phyloP scores from a whole-genome alignment of 192 early-diverging fungal species.

The Coemansia sp. region DNA sequence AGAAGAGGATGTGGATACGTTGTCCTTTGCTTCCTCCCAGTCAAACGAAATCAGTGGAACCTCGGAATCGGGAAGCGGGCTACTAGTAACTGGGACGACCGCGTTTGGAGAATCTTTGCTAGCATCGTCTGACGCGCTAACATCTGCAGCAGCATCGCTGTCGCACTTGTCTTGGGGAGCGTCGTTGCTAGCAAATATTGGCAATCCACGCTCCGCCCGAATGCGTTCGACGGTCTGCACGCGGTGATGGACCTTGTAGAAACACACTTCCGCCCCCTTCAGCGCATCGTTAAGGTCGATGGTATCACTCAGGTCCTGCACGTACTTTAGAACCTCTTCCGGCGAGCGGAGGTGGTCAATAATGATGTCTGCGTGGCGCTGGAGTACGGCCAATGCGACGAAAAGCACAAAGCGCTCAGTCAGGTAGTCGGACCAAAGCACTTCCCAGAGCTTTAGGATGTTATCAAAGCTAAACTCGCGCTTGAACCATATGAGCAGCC shows the following conservation, averaged over 20 bases:
- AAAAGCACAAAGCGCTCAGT: constrained; percentile 87
- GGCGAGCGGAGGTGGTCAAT: constrained; percentile 78
- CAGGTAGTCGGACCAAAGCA: constrained; percentile 72
- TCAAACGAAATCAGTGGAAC: constrained; percentile 47
- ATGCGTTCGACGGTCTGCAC: constrained; percentile 35
- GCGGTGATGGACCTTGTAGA: constrained; percentile 52
- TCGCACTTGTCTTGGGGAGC: not conserved
- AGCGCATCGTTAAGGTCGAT: constrained; percentile 76
- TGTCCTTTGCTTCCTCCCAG: constrained; percentile 31
- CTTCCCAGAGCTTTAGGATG: constrained; percentile 86
- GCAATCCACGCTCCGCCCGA: constrained; percentile 23
- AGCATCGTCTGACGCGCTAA: not conserved
- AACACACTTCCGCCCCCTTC: constrained; percentile 75
- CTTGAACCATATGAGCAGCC: constrained; percentile 97
- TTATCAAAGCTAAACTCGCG: constrained; percentile 92
- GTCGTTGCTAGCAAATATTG: constrained; percentile 11
- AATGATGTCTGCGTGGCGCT: constrained; percentile 79
- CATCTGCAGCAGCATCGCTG: not conserved
- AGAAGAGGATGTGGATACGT: constrained; percentile 1
- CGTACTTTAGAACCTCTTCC: constrained; percentile 93
- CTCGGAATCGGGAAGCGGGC: constrained; percentile 15
- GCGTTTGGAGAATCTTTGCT: not conserved
- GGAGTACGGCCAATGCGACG: constrained; percentile 93
- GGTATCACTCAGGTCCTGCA: constrained; percentile 81
- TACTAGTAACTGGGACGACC: not conserved